Evolutionary conservation across 2,329 filamentous ascomycete genomes (phyloP), one percentile per base, ranked within the genome.

Genomic region (Cytospora piceicola): DNA sequence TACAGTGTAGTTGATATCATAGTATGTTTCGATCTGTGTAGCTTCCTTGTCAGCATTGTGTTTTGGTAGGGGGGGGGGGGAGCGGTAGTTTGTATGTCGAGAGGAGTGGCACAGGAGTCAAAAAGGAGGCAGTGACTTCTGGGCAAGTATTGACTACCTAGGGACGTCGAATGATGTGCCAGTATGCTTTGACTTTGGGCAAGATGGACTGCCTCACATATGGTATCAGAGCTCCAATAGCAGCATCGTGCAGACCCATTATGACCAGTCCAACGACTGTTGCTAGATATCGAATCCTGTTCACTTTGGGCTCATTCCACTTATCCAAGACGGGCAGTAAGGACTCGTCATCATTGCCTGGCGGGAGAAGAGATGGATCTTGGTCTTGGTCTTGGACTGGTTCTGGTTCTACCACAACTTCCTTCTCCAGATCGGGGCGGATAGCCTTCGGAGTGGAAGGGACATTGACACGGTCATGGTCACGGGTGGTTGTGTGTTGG

Each of bases 11-110:
- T 78, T 80, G 60, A 90, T 77, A 58, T 78, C 61, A 76, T 91
- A 91, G 77, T 90, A 89, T 15, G 75, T 75, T 77, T 89, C 86
- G 51, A 89, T 79, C 83, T 86, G 54, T 49, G n/a, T 9, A 49
- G n/a, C n/a, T 12, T 49, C 7, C 22, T 12, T n/a, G n/a, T 49
- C 14, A 86, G 0, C 88, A 88, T 0, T 88, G 83, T 12, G n/a
- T n/a, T n/a, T n/a, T n/a, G n/a, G n/a, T n/a, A n/a, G n/a, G n/a
- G n/a, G n/a, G n/a, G n/a, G n/a, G n/a, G n/a, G 78, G 32, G 2
- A 8, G 32, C 11, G 32, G 32, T 34, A 8, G 59, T 76, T 91
- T 90, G 77, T 89, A 89, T 20, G 75, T 75, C 77, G 89, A 85
- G 42, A 89, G 56, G 24, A 11, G 53, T 34, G 20, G 14, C 4